phyloP scores from a whole-genome alignment of 1,139 yeast genomes.

The Hyphopichia burtonii region DNA sequence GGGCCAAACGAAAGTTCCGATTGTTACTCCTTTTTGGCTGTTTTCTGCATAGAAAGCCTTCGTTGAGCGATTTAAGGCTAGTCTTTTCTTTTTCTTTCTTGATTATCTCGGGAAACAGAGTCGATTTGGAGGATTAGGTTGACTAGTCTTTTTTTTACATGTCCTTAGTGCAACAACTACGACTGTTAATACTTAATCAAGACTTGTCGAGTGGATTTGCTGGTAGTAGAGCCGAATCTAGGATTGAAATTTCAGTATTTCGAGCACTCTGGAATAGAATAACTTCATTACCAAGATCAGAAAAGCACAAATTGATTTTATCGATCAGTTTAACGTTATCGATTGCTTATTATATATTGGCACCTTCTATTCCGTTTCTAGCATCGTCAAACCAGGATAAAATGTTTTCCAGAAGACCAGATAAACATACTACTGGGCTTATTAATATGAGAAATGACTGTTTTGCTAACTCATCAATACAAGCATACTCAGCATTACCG shows the following conservation, averaged over 20 bases:
- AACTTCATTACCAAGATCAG: neutral
- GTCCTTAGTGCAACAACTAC: conserved; percentile 10
- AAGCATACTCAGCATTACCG: conserved; percentile 75
- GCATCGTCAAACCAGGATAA: conserved; percentile 5
- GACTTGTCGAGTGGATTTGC: conserved; percentile 3
- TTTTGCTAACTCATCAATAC: conserved; percentile 88
- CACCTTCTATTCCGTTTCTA: conserved; percentile 18
- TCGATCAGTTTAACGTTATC: neutral
- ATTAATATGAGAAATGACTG: conserved; percentile 84
- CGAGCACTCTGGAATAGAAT: neutral
- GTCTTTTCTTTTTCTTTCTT: neutral
- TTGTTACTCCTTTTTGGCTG: neutral
- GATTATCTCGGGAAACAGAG: neutral
- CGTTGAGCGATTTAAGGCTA: neutral
- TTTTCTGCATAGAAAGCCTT: neutral
- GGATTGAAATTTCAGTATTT: neutral
- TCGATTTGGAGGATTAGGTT: no score
- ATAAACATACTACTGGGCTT: conserved; percentile 77
- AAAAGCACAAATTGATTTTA: neutral
- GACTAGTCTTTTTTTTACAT: conserved; percentile 1
- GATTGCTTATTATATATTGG: conserved; percentile 19
- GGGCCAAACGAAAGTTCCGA: neutral
- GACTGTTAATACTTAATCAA: conserved; percentile 7
- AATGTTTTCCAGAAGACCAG: conserved; percentile 61
- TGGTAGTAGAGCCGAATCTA: no score